A percentile compares a stretch with the other conserved stretches of the same genome.
phyloP scores from a whole-genome alignment of 2,329 filamentous ascomycete genomes.

The Dactylellina leptospora region DNA sequence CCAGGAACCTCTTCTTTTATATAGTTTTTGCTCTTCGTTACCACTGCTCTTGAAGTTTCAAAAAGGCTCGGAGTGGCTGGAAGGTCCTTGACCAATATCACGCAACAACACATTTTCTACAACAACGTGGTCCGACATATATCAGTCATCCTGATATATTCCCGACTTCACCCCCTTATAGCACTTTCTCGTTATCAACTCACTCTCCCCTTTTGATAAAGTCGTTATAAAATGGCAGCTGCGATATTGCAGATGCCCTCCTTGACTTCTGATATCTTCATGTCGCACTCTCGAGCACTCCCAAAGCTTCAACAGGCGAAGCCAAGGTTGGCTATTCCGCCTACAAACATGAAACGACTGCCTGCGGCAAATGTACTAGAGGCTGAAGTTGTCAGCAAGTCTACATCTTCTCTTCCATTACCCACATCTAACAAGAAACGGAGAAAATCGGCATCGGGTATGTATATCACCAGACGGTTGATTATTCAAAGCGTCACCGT shows the following conservation, averaged over 20 bases:
- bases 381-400: conserved; percentile 34
- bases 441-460: conserved; percentile 50
- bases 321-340: conserved; percentile 43
- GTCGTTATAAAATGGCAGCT: conserved; percentile 46
- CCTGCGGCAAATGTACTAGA: conserved; percentile 19
- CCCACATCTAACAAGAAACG: conserved; percentile 33
- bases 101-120: conserved; percentile 44
- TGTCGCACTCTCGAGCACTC: conserved; percentile 36
- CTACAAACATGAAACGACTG: conserved; percentile 33
- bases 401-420: conserved; percentile 25
- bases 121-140: conserved; percentile 24
- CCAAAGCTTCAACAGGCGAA: conserved; percentile 34
- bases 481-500: not conserved
- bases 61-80: not conserved
- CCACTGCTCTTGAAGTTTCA: not conserved
- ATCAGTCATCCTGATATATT: conserved; percentile 42
- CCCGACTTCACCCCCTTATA: conserved; percentile 4
- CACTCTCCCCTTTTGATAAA: conserved; percentile 1
- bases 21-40: conserved; percentile 5
- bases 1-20: no score
- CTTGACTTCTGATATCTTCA: conserved; percentile 40
- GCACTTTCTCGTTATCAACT: not conserved
- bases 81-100: conserved; percentile 11
- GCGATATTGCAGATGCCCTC: conserved; percentile 51
- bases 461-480: not conserved